Evolutionary conservation across 108 stramenopile genomes (phyloP).

Genomic region (Stephanodiscus minutulus): DNA sequence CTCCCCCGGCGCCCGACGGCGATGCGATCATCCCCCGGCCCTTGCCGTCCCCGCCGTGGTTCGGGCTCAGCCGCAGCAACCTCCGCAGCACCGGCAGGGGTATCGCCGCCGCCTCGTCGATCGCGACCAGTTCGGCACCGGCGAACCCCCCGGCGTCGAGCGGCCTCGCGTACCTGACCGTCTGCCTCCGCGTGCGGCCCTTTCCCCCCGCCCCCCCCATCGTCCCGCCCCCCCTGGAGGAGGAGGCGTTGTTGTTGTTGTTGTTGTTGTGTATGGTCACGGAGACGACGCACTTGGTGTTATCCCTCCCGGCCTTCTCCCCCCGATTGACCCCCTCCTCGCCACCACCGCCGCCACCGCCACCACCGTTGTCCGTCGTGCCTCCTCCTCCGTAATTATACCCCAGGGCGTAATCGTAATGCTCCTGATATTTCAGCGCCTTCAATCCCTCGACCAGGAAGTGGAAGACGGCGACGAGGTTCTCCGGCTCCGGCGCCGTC

Average conservation of each 20-base stretch:
- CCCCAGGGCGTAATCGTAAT: conserved; percentile 91
- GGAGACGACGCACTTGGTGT: conserved; percentile 85
- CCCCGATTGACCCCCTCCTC: conserved; percentile 5
- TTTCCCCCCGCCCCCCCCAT: conserved; percentile 6
- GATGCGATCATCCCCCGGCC: conserved; percentile 20
- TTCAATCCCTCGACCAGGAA: conserved; percentile 93
- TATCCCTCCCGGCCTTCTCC: conserved; percentile 72
- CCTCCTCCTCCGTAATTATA: conserved; percentile 84
- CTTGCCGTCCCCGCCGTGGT: conserved; percentile 46
- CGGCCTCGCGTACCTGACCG: conserved; percentile 90
- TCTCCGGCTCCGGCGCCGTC: conserved; percentile 98
- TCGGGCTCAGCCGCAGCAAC: conserved; percentile 68
- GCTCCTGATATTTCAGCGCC: conserved; percentile 95
- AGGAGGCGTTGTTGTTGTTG: no score
- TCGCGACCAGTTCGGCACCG: conserved; percentile 94
- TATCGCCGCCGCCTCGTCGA: conserved; percentile 99
- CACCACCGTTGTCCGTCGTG: conserved; percentile 1
- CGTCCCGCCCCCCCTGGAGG: neutral
- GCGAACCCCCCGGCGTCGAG: conserved; percentile 88
- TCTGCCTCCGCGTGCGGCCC: conserved; percentile 86
- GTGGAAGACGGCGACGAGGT: conserved; percentile 95
- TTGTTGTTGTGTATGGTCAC: conserved; percentile 83
- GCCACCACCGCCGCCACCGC: neutral
- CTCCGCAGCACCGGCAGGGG: conserved; percentile 93
- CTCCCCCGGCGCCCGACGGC: conserved; percentile 11